phyloP scores from a whole-genome alignment of 148 eudicot species.

The Dianthus caryophyllus region DNA sequence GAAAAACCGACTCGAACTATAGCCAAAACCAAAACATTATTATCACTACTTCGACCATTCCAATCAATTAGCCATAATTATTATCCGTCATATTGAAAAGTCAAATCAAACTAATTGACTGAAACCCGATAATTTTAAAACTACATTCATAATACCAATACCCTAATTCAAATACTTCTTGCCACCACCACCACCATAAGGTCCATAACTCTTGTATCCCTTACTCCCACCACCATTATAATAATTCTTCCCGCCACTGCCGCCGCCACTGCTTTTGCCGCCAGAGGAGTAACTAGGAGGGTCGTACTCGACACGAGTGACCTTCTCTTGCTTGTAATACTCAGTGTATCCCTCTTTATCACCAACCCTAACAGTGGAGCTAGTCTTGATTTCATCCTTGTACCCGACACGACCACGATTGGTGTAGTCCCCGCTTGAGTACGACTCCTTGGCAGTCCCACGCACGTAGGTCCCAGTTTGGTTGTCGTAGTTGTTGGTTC shows the following conservation, averaged over 20 bases:
- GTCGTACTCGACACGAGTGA: slow-evolving; percentile 20
- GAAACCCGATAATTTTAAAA: not conserved
- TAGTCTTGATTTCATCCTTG: slow-evolving; percentile 21
- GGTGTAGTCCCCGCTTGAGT: slow-evolving; percentile 19
- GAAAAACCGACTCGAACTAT: no score
- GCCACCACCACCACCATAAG: not conserved
- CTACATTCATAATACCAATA: no score
- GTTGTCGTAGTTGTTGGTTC: slow-evolving; percentile 17
- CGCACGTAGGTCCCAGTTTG: slow-evolving; percentile 14
- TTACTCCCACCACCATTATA: not conserved
- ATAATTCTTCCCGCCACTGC: not conserved
- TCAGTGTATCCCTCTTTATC: slow-evolving; percentile 28
- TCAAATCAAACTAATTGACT: not conserved
- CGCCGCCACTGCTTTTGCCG: not conserved
- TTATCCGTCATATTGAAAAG: not conserved
- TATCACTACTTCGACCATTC: no score
- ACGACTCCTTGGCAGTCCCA: slow-evolving; percentile 11
- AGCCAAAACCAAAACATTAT: no score
- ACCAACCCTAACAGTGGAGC: slow-evolving; percentile 15
- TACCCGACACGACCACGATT: slow-evolving; percentile 17
- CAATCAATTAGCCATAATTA: no score
- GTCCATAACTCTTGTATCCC: not conserved
- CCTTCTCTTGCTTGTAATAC: slow-evolving; percentile 18
- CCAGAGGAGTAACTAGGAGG: not conserved
- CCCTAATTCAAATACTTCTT: not conserved